These are phyloP conservation scores for Ophiostoma quercus DNA, from an alignment of 2,329 filamentous ascomycete genomes.

Conservation along the genomic window DNA sequence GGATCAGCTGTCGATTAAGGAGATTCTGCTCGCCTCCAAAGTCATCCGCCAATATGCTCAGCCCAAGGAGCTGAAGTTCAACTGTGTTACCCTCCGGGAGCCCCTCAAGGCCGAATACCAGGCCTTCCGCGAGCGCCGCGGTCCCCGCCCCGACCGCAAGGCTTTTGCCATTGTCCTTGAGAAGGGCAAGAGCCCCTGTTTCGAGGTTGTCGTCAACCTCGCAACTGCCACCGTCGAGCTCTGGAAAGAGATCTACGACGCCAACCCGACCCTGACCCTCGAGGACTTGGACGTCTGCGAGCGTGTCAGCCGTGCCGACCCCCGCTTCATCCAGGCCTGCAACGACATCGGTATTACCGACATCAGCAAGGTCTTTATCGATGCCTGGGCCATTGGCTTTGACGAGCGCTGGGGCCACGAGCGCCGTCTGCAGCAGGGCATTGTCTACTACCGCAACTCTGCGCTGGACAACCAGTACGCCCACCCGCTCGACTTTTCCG, in stretches of 20 bases:
- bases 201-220: constrained; percentile 75
- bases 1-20: constrained; percentile 50
- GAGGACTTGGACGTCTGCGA: constrained; percentile 83
- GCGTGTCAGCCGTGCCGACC: constrained; percentile 66
- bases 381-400: constrained; percentile 93
- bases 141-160: constrained; percentile 55
- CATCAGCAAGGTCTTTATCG: constrained; percentile 94
- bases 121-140: constrained; percentile 66
- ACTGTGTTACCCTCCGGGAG: constrained; percentile 79
- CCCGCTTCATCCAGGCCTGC: constrained; percentile 86
- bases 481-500: constrained; percentile 87
- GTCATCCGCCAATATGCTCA: constrained; percentile 64
- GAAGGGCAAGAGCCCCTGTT: constrained; percentile 71
- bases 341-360: constrained; percentile 74
- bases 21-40: constrained; percentile 56
- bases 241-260: constrained; percentile 70
- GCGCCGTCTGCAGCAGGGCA: constrained; percentile 78
- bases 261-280: constrained; percentile 89
- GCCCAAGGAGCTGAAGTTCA: constrained; percentile 69
- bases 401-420: constrained; percentile 81
- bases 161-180: constrained; percentile 78
- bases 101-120: constrained; percentile 81
- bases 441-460: constrained; percentile 91
- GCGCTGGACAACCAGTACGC: constrained; percentile 84
- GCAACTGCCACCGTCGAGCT: constrained; percentile 58